phyloP scores from a whole-genome alignment of 2,329 filamentous ascomycete genomes.

The Chalara sp. region DNA sequence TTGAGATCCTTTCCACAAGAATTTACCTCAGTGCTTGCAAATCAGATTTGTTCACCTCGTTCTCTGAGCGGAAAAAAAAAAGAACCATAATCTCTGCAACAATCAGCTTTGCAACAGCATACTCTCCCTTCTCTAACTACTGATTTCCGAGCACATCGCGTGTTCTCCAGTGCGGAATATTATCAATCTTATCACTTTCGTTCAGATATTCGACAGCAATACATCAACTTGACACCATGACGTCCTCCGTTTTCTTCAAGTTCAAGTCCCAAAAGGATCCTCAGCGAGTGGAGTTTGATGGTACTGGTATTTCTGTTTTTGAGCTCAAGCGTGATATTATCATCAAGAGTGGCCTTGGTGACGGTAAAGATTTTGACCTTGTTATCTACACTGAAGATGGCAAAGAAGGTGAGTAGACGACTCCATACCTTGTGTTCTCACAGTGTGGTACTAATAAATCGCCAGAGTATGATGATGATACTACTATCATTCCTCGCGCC shows the following conservation, averaged over 20 bases:
- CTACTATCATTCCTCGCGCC: conserved; percentile 90
- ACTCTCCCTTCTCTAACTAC: conserved; percentile 18
- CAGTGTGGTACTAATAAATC: conserved; percentile 22
- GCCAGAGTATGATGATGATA: conserved; percentile 93
- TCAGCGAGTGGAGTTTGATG: conserved; percentile 91
- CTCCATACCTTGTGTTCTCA: neutral
- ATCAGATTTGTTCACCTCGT: conserved; percentile 31
- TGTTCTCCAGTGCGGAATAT: conserved; percentile 17
- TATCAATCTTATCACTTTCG: conserved; percentile 10
- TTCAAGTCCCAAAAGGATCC: conserved; percentile 99
- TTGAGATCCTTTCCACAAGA: conserved; percentile 22
- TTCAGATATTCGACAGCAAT: conserved; percentile 5
- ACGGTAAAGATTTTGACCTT: conserved; percentile 94
- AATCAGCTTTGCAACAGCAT: conserved; percentile 23
- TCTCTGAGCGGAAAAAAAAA: conserved; percentile 29
- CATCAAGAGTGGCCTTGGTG: conserved; percentile 83
- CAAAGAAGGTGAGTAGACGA: conserved; percentile 66
- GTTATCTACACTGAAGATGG: conserved; percentile 90
- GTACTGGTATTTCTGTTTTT: conserved; percentile 95
- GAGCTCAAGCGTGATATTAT: conserved; percentile 99
- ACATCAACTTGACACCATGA: conserved; percentile 21
- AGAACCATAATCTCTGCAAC: conserved; percentile 27
- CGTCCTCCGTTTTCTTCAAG: conserved; percentile 94
- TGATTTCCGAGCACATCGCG: conserved; percentile 19
- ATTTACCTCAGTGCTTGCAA: conserved; percentile 27